Conservation (phyloP, 768 basidiomycete species). For the Calocybe cyanea region DNA sequence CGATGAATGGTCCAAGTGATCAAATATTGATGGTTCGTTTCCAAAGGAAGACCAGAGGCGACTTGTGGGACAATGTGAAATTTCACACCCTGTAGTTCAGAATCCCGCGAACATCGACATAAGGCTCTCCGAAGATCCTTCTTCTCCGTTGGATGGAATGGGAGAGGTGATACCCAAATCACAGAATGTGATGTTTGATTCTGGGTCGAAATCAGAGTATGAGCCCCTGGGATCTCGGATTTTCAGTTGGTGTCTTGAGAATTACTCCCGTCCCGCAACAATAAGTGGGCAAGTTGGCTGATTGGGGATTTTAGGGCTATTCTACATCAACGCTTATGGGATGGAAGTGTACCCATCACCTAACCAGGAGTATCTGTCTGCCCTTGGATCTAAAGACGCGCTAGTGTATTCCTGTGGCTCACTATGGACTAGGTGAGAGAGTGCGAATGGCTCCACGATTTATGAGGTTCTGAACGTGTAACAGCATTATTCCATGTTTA, state of each 20-base stretch:
- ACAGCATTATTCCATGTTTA: constrained; percentile 79
- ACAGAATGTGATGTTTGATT: constrained; percentile 67
- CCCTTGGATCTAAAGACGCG: constrained; percentile 55
- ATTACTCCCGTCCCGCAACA: too few species aligned
- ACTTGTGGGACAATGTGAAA: constrained; percentile 90
- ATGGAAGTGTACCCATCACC: constrained; percentile 90
- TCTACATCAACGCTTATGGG: constrained; percentile 89
- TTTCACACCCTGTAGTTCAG: constrained; percentile 73
- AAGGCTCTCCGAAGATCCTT: constrained; percentile 30
- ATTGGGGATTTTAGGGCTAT: constrained; percentile 49
- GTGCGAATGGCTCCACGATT: not conserved
- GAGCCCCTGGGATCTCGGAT: constrained; percentile 60
- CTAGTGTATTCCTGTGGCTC: constrained; percentile 93
- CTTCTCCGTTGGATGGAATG: constrained; percentile 53
- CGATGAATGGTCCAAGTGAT: constrained; percentile 1
- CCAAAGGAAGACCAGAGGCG: constrained; percentile 66
- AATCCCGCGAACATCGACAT: constrained; percentile 24
- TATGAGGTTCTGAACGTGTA: not conserved
- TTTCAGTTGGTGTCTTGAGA: constrained; percentile 44
- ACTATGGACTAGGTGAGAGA: constrained; percentile 80
- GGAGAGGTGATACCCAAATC: constrained; percentile 41
- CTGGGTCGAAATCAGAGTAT: constrained; percentile 47
- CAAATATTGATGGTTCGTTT: constrained; percentile 4
- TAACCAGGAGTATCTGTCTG: constrained; percentile 73
- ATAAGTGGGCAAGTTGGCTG: too few species aligned